Conservation (phyloP, 2,329 filamentous ascomycete species). For the Polytolypa hystricis region DNA sequence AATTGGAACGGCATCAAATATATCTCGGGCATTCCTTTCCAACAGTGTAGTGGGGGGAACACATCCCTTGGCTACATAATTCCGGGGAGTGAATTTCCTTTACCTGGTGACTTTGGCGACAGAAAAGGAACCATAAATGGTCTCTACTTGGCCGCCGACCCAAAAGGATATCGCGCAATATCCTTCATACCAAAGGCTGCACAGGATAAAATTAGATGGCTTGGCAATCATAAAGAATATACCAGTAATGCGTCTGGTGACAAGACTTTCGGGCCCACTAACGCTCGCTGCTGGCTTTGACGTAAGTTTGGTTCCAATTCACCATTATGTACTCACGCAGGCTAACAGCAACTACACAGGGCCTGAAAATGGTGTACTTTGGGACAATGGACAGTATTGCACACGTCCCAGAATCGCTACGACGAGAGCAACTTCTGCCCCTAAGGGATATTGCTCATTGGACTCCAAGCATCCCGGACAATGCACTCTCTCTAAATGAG, state of each 20-base stretch:
- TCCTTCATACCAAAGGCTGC: background rate
- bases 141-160: background rate
- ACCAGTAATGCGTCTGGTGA: too few species aligned
- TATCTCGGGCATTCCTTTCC: background rate
- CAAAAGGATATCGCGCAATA: background rate
- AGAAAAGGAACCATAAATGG: background rate
- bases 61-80: background rate
- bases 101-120: too few species aligned
- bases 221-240: too few species aligned
- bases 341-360: too few species aligned
- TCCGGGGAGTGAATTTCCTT: background rate
- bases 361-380: background rate
- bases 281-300: background rate
- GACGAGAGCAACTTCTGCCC: background rate
- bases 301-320: background rate
- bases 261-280: too few species aligned
- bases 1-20: background rate
- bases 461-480: background rate
- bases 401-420: background rate
- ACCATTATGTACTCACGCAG: background rate
- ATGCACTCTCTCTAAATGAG: background rate
- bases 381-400: background rate
- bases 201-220: background rate
- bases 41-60: background rate
- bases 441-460: background rate